phyloP scores from a whole-genome alignment of 192 early-diverging fungal genomes.

The Coemansia umbellata region DNA sequence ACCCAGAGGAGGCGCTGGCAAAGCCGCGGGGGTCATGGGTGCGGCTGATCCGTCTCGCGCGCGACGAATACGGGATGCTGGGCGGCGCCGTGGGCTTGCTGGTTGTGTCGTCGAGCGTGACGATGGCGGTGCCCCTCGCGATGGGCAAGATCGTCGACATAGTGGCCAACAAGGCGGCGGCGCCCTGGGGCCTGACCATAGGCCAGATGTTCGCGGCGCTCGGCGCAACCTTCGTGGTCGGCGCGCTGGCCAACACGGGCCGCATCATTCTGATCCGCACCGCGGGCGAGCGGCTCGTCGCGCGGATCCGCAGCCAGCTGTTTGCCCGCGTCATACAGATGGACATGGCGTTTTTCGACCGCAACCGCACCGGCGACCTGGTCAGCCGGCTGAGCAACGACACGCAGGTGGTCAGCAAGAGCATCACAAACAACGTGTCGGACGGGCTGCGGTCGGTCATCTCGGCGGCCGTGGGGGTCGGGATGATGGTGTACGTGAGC shows the following conservation, averaged over 20 bases:
- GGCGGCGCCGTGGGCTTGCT: conserved; percentile 56
- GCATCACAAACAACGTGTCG: conserved; percentile 68
- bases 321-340: conserved; percentile 57
- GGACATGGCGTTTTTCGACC: conserved; percentile 64
- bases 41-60: conserved; percentile 43
- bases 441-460: conserved; percentile 66
- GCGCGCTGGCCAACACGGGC: conserved; percentile 56
- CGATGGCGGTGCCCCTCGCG: conserved; percentile 63
- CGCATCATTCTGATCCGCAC: conserved; percentile 58
- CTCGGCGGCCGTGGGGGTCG: conserved; percentile 56
- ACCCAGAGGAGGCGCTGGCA: conserved; percentile 20
- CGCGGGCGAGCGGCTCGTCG: conserved; percentile 59
- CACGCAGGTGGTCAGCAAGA: conserved; percentile 70
- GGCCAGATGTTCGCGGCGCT: conserved; percentile 54
- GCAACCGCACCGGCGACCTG: conserved; percentile 66
- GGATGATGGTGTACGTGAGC: conserved; percentile 68
- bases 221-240: conserved; percentile 50
- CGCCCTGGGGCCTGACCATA: conserved; percentile 53
- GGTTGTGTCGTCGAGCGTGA: conserved; percentile 57
- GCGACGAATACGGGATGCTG: conserved; percentile 43
- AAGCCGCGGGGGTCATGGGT: conserved; percentile 39
- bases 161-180: conserved; percentile 48
- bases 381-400: conserved; percentile 75
- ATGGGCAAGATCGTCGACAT: conserved; percentile 69
- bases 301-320: conserved; percentile 49